Conservation (phyloP, 768 basidiomycete genomes). For the Dioszegia crocea region DNA sequence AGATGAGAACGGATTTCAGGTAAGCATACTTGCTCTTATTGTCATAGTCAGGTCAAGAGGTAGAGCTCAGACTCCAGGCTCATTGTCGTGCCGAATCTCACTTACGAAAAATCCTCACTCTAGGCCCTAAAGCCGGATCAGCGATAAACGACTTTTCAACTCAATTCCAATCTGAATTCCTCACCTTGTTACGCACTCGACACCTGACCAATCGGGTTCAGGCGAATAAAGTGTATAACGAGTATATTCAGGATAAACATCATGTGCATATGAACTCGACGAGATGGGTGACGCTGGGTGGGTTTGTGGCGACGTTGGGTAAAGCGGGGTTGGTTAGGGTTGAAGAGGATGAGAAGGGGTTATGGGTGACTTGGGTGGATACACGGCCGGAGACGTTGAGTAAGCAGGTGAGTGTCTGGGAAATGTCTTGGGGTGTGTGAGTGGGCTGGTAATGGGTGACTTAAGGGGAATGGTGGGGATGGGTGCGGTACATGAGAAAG, state of each 20-base stretch:
- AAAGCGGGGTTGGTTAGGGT: slow-evolving; percentile 79
- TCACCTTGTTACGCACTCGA: slow-evolving; percentile 81
- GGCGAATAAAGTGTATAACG: slow-evolving; percentile 94
- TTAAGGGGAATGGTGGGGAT: no score
- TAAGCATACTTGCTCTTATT: slow-evolving; percentile 10
- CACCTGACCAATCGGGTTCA: slow-evolving; percentile 92
- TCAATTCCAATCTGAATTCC: slow-evolving; percentile 87
- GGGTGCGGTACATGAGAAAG: no score
- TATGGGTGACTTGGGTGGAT: slow-evolving; percentile 97
- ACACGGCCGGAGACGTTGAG: slow-evolving; percentile 90
- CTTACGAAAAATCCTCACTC: slow-evolving; percentile 92
- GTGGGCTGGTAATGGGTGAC: background rate
- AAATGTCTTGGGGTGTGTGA: no score
- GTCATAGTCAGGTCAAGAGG: background rate
- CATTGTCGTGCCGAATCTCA: slow-evolving; percentile 64
- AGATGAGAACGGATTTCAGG: slow-evolving; percentile 87
- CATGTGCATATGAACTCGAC: slow-evolving; percentile 99
- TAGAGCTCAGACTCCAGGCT: slow-evolving; percentile 46
- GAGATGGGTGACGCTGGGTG: slow-evolving; percentile 95
- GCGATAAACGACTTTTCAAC: slow-evolving; percentile 86
- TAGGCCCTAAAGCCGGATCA: slow-evolving; percentile 86
- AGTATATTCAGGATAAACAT: slow-evolving; percentile 87
- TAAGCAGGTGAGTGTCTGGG: slow-evolving; percentile 68
- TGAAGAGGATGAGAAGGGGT: slow-evolving; percentile 98
- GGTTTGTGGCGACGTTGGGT: slow-evolving; percentile 86